These are phyloP conservation scores for Pulveroboletus sp. DNA, from an alignment of 768 basidiomycete species.

Conservation along the genomic window DNA sequence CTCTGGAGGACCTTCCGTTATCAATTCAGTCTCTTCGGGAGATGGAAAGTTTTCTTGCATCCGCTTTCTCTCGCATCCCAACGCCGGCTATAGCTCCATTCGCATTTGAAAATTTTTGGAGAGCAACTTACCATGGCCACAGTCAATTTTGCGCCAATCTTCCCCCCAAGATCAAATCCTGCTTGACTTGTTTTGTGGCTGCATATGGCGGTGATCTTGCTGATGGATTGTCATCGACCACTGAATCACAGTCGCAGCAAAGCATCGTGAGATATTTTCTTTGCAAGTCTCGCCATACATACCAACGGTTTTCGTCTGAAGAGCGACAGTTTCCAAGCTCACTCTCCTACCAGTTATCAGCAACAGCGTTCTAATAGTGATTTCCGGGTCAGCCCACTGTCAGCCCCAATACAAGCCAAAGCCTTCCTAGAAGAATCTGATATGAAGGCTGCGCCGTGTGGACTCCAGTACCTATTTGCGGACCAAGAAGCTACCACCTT, in stretches of 20 bases:
- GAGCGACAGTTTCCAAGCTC: conserved; percentile 3
- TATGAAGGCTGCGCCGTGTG: neutral
- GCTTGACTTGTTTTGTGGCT: conserved; percentile 45
- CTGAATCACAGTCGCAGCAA: conserved; percentile 34
- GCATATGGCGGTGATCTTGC: conserved; percentile 49
- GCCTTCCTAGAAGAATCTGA: neutral
- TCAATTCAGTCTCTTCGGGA: conserved; percentile 39
- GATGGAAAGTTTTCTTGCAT: conserved; percentile 46
- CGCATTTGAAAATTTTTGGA: conserved; percentile 59
- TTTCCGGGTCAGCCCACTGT: conserved; percentile 23
- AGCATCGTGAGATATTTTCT: conserved; percentile 26
- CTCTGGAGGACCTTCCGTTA: conserved; percentile 38
- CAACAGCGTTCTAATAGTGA: conserved; percentile 10
- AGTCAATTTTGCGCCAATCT: conserved; percentile 36
- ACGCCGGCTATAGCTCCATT: conserved; percentile 47
- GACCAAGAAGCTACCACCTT: conserved; percentile 11
- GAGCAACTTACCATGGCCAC: conserved; percentile 47
- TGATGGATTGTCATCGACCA: conserved; percentile 39
- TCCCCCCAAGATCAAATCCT: conserved; percentile 42
- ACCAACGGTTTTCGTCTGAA: conserved; percentile 18
- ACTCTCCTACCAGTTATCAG: neutral
- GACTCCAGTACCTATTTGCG: neutral
- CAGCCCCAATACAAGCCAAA: neutral
- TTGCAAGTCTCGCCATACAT: conserved; percentile 7
- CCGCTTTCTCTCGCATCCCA: conserved; percentile 49